phyloP scores from a whole-genome alignment of 257 asterid genomes.

The Solanum verrucosum region DNA sequence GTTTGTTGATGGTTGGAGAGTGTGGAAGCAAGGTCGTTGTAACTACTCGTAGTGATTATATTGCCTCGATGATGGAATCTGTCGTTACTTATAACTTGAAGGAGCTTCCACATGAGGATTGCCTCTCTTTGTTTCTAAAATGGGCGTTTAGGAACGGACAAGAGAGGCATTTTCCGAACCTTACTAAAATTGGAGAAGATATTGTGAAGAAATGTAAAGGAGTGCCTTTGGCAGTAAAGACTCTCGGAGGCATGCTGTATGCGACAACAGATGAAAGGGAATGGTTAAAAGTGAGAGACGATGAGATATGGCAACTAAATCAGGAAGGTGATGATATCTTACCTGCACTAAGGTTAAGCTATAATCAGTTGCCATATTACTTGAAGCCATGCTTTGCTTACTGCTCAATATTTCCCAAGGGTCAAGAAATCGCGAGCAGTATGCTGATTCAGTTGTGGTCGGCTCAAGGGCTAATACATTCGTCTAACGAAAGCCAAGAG shows the following conservation, averaged over 20 bases:
- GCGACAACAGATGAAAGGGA: background rate
- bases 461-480: background rate
- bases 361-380: background rate
- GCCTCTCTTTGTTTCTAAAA: background rate
- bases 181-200: background rate
- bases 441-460: background rate
- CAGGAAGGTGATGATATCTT: background rate
- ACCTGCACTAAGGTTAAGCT: background rate
- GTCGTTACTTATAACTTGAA: background rate
- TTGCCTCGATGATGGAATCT: background rate
- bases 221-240: constrained; percentile 11
- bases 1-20: constrained; percentile 5
- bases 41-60: background rate
- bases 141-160: background rate
- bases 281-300: background rate
- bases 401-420: background rate
- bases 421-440: background rate
- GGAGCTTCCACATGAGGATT: background rate
- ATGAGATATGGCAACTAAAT: background rate
- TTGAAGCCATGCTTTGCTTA: background rate
- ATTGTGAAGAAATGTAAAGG: constrained; percentile 3
- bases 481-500: background rate
- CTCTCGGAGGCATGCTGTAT: constrained; percentile 3
- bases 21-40: constrained; percentile 4
- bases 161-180: background rate